Percentiles rank a stretch among this genome's conserved stretches.
Conservation (phyloP, 805 yeast genomes). For the Candida parachauliodes region DNA sequence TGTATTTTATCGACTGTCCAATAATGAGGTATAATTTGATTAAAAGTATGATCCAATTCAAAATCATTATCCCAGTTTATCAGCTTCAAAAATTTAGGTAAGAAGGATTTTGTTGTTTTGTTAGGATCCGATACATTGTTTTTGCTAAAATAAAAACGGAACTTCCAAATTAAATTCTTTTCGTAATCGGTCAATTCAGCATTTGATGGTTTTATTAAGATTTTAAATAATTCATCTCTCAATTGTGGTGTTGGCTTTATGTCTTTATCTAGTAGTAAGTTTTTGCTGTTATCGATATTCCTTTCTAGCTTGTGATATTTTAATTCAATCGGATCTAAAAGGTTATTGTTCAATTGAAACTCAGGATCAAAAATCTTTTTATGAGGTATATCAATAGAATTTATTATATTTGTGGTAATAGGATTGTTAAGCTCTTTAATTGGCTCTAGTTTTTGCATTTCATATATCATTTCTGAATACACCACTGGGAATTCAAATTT, state of each 20-base stretch:
- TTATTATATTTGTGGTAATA: slow-evolving; percentile 33
- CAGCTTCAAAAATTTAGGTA: slow-evolving; percentile 81
- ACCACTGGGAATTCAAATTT: slow-evolving; percentile 42
- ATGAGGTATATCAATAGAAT: slow-evolving; percentile 29
- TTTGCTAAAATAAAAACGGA: slow-evolving; percentile 63
- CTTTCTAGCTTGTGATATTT: slow-evolving; percentile 84
- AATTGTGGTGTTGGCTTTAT: slow-evolving; percentile 83
- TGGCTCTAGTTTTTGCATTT: slow-evolving; percentile 5
- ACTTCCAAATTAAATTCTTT: slow-evolving; percentile 80
- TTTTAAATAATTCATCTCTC: slow-evolving; percentile 66
- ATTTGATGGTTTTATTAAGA: slow-evolving; percentile 77
- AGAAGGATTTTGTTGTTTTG: slow-evolving; percentile 26
- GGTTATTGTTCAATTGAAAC: slow-evolving; percentile 17
- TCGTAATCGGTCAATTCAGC: slow-evolving; percentile 69
- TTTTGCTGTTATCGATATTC: slow-evolving; percentile 67
- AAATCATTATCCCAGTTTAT: slow-evolving; percentile 83
- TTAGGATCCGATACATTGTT: slow-evolving; percentile 31
- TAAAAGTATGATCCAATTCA: slow-evolving; percentile 75
- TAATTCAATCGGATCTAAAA: slow-evolving; percentile 75
- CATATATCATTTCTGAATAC: slow-evolving; percentile 33
- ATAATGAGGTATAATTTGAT: slow-evolving; percentile 61
- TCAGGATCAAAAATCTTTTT: slow-evolving; percentile 42
- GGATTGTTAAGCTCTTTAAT: slow-evolving; percentile 9
- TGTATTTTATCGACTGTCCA: slow-evolving; percentile 65
- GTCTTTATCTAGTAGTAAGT: slow-evolving; percentile 74